Evolutionary conservation across 306 rosid genomes (phyloP).

Genomic region (Prinsepia uniflora): DNA sequence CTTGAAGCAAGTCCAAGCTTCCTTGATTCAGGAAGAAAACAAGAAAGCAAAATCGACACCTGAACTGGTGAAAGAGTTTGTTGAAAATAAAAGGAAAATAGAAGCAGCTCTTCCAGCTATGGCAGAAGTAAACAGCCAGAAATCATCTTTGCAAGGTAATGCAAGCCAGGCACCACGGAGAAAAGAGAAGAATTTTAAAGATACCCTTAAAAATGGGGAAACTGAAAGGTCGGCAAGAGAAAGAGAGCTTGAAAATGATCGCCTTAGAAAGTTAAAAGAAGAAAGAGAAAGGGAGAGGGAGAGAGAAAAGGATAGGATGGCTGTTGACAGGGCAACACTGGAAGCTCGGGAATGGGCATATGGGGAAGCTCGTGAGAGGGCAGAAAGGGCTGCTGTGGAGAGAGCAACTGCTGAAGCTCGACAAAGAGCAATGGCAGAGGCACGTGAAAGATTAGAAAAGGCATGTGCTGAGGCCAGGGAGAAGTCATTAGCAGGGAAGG

Average conservation of each 20-base stretch:
- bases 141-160: slow-evolving; percentile 35
- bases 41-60: slow-evolving; percentile 27
- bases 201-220: slow-evolving; percentile 36
- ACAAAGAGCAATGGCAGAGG: slow-evolving; percentile 74
- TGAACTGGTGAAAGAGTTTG: slow-evolving; percentile 27
- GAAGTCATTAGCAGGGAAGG: slow-evolving; percentile 65
- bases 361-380: slow-evolving; percentile 64
- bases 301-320: slow-evolving; percentile 91
- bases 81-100: slow-evolving; percentile 36
- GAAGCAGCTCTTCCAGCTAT: slow-evolving; percentile 32
- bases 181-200: slow-evolving; percentile 43
- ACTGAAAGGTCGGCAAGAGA: slow-evolving; percentile 57
- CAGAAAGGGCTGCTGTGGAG: slow-evolving; percentile 84
- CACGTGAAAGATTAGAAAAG: slow-evolving; percentile 90
- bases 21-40: slow-evolving; percentile 32
- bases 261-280: slow-evolving; percentile 66
- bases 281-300: slow-evolving; percentile 94
- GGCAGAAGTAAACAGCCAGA: slow-evolving; percentile 36
- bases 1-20: slow-evolving; percentile 28
- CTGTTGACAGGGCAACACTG: slow-evolving; percentile 66
- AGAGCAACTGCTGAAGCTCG: slow-evolving; percentile 82
- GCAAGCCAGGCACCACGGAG: slow-evolving; percentile 38
- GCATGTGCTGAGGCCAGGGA: slow-evolving; percentile 94
- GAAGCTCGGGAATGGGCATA: slow-evolving; percentile 63
- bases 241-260: slow-evolving; percentile 61